Percentiles rank a stretch among this genome's conserved stretches.
Evolutionary conservation across 2,329 filamentous ascomycete species (phyloP).

Genomic region (Beauveria sp.): DNA sequence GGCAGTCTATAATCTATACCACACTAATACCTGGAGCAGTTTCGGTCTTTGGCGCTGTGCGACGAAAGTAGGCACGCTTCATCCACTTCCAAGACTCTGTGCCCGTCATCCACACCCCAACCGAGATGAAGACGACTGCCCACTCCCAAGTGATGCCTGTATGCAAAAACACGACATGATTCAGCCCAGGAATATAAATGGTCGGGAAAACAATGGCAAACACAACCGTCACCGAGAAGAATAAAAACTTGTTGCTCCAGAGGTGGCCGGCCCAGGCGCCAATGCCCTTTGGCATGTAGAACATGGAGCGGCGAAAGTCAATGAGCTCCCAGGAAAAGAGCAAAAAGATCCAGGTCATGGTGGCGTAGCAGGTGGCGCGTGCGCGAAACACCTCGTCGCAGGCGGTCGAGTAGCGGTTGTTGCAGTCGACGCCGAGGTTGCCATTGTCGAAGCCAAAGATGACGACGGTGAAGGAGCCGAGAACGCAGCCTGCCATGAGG

Average conservation of each 20-base stretch:
- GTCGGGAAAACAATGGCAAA: constrained; percentile 51
- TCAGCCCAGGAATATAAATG: constrained; percentile 62
- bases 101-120: constrained; percentile 54
- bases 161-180: constrained; percentile 59
- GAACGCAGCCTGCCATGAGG: constrained; percentile 53
- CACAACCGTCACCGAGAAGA: constrained; percentile 42
- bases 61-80: constrained; percentile 50
- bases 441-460: constrained; percentile 48
- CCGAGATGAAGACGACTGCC: constrained; percentile 56
- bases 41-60: constrained; percentile 15
- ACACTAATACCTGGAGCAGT: not conserved
- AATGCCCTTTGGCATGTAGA: constrained; percentile 39
- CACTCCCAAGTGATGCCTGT: constrained; percentile 61
- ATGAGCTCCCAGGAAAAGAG: constrained; percentile 65
- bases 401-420: constrained; percentile 39
- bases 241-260: constrained; percentile 48
- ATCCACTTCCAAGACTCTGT: constrained; percentile 60
- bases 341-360: constrained; percentile 61
- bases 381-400: constrained; percentile 56
- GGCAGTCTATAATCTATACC: not conserved
- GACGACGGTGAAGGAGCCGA: constrained; percentile 49
- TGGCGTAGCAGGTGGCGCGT: constrained; percentile 58
- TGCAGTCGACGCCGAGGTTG: constrained; percentile 52
- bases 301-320: constrained; percentile 57
- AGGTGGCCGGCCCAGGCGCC: constrained; percentile 49